These are phyloP conservation scores for Hondaea fermentalgiana DNA, from an alignment of 108 stramenopile species.

Conservation along the genomic window DNA sequence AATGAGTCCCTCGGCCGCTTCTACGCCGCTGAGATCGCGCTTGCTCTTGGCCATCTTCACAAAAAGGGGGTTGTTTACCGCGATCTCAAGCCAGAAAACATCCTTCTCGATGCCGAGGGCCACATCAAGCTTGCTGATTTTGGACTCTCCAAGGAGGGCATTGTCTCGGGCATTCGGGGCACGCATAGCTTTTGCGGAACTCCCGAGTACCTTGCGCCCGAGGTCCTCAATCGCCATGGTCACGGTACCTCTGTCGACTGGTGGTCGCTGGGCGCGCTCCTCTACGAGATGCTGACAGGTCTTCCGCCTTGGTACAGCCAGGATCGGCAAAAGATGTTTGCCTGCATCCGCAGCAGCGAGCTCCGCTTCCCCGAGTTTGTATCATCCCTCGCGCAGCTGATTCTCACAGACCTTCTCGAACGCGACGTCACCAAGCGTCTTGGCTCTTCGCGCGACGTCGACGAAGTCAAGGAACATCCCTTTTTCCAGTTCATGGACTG, in stretches of 20 bases:
- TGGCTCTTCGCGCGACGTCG: neutral
- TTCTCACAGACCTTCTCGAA: constrained; percentile 19
- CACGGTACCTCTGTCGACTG: constrained; percentile 39
- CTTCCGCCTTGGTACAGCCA: constrained; percentile 43
- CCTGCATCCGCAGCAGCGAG: constrained; percentile 22
- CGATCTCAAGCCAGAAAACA: constrained; percentile 40
- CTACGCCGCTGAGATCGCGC: constrained; percentile 52
- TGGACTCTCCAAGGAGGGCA: constrained; percentile 39
- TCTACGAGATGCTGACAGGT: constrained; percentile 44
- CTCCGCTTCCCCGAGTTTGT: constrained; percentile 34
- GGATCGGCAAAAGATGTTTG: constrained; percentile 34
- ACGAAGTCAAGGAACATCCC: constrained; percentile 28
- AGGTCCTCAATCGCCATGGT: constrained; percentile 36
- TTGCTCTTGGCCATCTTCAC: constrained; percentile 52
- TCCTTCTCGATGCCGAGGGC: constrained; percentile 33
- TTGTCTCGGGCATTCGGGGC: constrained; percentile 21
- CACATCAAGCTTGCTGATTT: constrained; percentile 46
- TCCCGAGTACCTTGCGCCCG: constrained; percentile 48
- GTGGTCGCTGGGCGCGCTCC: constrained; percentile 38
- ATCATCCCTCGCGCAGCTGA: neutral
- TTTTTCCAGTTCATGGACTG: constrained; percentile 41
- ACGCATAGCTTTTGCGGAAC: constrained; percentile 50
- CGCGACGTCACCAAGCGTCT: constrained; percentile 22
- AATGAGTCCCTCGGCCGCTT: constrained; percentile 66
- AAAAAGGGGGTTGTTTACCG: constrained; percentile 38